Evolutionary conservation across 805 yeast species (phyloP), one percentile per base, ranked within the genome.

Genomic region (Candida loeiensis): DNA sequence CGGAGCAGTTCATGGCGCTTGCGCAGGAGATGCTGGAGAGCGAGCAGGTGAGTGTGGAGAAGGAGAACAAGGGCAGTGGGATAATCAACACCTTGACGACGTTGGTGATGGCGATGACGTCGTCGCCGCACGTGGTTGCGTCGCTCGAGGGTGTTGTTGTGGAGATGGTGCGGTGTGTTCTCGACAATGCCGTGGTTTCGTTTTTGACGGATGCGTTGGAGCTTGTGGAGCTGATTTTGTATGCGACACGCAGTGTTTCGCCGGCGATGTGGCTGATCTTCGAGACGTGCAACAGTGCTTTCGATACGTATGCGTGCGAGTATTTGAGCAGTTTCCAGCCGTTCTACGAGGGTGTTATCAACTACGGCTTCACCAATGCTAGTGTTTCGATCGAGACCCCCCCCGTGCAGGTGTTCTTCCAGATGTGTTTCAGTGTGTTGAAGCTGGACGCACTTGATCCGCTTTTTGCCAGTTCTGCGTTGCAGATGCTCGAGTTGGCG

Each of bases 1-100:
- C 82, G 12, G 78, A 79, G 36, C 96, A 91, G 56, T 87, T 90
- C 61, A 49, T 85, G 53, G 71, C 74, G 47, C 58, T 87, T 19
- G 84, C 90, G 2, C 64, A 70, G 35, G 96, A 90, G 37, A 61
- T 66, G 54, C 52, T 63, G 39, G 66, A 62, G 3, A 54, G 44
- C 21, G 31, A 41, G 29, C 40, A 43, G 27, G 39, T 44, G 29
- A 62, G 56, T 42, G 45, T 55, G 19, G 71, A 67, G 45, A 67
- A 67, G 50, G 73, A 69, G 48, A 66, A 62, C 46, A 73, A 67
- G 50, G 74, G 73, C 6, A 54, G 64, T 25, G 74, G 74, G 27
- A 59, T 69, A 14, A 56, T 69, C 47, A 64, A 55, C 45, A 69
- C 73, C 15, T 57, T 69, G 41, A 61, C 68, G 11, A 66, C 74